Percentiles rank a stretch among this genome's conserved stretches.
phyloP scores from a whole-genome alignment of 148 eudicot genomes.

The Heliosperma pusillum region DNA sequence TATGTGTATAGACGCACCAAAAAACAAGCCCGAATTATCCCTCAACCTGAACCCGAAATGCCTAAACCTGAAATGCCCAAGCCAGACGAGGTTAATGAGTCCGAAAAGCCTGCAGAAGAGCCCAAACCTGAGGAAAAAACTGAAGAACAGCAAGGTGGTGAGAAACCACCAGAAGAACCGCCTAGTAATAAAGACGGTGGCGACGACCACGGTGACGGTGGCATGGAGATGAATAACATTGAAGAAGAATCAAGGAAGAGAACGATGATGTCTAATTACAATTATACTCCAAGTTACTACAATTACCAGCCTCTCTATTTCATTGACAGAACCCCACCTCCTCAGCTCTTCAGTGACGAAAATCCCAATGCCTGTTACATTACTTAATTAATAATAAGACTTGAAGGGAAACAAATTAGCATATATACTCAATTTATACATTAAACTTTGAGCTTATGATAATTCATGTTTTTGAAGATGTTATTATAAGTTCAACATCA shows the following conservation, averaged over 20 bases:
- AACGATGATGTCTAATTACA: constrained; percentile 43
- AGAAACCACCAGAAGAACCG: not conserved
- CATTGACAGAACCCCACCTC: constrained; percentile 83
- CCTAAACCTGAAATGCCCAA: constrained; percentile 38
- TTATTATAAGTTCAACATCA: not conserved
- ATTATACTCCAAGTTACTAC: constrained; percentile 17
- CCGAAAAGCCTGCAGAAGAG: constrained; percentile 32
- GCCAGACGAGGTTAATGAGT: constrained; percentile 21
- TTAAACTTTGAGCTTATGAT: not conserved
- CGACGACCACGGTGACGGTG: not conserved
- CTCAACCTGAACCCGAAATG: constrained; percentile 67
- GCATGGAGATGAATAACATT: not conserved
- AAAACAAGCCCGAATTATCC: constrained; percentile 75
- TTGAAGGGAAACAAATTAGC: not conserved
- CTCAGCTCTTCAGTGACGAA: constrained; percentile 91
- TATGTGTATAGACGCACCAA: constrained; percentile 82
- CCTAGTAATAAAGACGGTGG: constrained; percentile 30
- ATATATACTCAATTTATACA: not conserved
- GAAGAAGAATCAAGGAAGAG: constrained; percentile 54
- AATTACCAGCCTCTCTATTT: constrained; percentile 53
- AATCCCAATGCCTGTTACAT: constrained; percentile 92
- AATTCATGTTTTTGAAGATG: not conserved
- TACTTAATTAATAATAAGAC: constrained; percentile 24
- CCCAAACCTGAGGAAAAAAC: no score
- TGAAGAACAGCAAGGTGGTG: no score